These are phyloP conservation scores for Lactarius hengduanensis DNA, from an alignment of 768 basidiomycete genomes.

Conservation along the genomic window DNA sequence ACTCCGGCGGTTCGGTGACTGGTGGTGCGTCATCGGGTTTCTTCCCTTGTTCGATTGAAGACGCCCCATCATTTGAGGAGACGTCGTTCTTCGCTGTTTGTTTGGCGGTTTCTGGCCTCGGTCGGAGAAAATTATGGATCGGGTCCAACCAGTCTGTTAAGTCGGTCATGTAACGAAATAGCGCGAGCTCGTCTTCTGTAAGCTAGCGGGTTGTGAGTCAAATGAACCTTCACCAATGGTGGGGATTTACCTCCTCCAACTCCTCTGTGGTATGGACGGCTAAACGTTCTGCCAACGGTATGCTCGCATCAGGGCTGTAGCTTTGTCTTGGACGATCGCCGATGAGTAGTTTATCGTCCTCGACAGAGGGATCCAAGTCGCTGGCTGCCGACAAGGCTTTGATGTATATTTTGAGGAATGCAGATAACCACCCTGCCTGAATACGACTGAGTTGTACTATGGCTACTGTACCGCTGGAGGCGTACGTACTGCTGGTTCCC, in stretches of 20 bases:
- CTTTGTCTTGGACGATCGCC: conserved; percentile 76
- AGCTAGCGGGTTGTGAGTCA: conserved; percentile 44
- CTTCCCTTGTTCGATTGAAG: conserved; percentile 52
- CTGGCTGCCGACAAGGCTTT: conserved; percentile 74
- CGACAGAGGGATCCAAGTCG: conserved; percentile 75
- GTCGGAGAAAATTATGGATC: conserved; percentile 71
- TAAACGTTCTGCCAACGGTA: conserved; percentile 61
- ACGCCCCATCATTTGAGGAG: conserved; percentile 61
- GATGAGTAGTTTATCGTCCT: conserved; percentile 71
- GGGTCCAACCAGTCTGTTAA: conserved; percentile 76
- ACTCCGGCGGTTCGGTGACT: conserved; percentile 59
- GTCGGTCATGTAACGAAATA: conserved; percentile 59
- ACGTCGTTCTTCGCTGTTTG: conserved; percentile 69
- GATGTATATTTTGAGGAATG: conserved; percentile 76
- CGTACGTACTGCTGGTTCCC: conserved; percentile 57
- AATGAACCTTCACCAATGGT: conserved; percentile 19
- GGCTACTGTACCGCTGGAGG: neutral
- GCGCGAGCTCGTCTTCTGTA: conserved; percentile 57
- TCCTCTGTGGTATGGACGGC: conserved; percentile 49
- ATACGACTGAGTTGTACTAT: neutral
- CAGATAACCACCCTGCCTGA: conserved; percentile 55
- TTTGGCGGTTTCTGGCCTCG: conserved; percentile 73
- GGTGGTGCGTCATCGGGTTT: conserved; percentile 71
- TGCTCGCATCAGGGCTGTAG: conserved; percentile 46
- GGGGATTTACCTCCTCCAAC: conserved; percentile 47